Conservation (phyloP, 768 basidiomycete species). For the Boletus eberwhitei region DNA sequence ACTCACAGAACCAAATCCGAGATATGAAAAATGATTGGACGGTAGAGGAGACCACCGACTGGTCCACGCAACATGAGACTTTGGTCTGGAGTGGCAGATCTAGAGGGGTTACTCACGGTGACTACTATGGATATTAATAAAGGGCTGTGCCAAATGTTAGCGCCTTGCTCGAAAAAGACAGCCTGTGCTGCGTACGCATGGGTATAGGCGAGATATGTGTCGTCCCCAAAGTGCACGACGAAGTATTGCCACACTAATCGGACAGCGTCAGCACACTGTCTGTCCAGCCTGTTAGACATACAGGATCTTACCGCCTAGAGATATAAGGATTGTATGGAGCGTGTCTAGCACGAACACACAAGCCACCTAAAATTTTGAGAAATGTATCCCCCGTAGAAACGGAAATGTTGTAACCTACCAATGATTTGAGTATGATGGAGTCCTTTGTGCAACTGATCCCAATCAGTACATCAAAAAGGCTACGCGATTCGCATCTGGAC, state of each 20-base stretch:
- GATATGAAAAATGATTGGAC: conserved; percentile 27
- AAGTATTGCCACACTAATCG: conserved; percentile 22
- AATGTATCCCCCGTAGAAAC: background rate
- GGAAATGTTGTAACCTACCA: conserved; percentile 6
- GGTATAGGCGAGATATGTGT: conserved; percentile 4
- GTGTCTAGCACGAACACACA: conserved; percentile 22
- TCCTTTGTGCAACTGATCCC: conserved; percentile 17
- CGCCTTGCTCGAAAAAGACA: background rate
- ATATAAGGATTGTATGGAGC: conserved; percentile 16
- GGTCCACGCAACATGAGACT: conserved; percentile 11
- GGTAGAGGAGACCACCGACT: conserved; percentile 20
- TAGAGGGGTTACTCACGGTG: conserved; percentile 12
- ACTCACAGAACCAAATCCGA: conserved; percentile 24
- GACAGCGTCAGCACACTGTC: background rate
- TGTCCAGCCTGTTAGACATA: background rate
- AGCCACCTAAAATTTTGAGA: conserved; percentile 14
- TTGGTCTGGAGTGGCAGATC: background rate
- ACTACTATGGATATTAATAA: conserved; percentile 19
- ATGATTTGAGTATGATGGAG: conserved; percentile 6
- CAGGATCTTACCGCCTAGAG: conserved; percentile 13
- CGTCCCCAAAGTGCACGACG: conserved; percentile 22
- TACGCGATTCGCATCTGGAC: conserved; percentile 1
- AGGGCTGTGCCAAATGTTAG: conserved; percentile 16
- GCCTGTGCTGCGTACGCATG: conserved; percentile 20
- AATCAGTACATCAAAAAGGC: background rate